These are phyloP conservation scores for Actinomucor elegans DNA, from an alignment of 371 early-diverging fungal genomes.

Conservation along the genomic window DNA sequence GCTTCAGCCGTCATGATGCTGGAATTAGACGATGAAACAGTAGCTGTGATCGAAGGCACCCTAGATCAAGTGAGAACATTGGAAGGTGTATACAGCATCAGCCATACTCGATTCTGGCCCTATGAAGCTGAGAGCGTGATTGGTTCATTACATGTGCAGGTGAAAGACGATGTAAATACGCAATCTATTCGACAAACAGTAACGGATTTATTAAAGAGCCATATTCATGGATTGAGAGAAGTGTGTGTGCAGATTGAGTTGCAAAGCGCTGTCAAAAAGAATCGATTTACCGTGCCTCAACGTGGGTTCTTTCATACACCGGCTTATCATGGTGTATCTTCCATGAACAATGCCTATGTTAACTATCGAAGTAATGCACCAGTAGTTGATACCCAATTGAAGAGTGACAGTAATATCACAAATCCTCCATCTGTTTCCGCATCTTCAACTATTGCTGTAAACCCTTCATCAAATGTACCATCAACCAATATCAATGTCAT, in stretches of 20 bases:
- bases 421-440: neutral
- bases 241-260: slow-evolving; percentile 52
- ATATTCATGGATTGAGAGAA: slow-evolving; percentile 50
- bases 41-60: slow-evolving; percentile 52
- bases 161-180: slow-evolving; percentile 33
- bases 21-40: slow-evolving; percentile 48
- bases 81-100: slow-evolving; percentile 47
- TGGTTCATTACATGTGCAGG: slow-evolving; percentile 59
- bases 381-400: neutral
- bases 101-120: slow-evolving; percentile 62
- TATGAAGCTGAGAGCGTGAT: slow-evolving; percentile 59
- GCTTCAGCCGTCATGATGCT: slow-evolving; percentile 66
- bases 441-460: neutral
- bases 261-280: slow-evolving; percentile 27
- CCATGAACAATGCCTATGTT: slow-evolving; percentile 22
- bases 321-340: slow-evolving; percentile 9
- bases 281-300: slow-evolving; percentile 15
- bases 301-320: slow-evolving; percentile 39
- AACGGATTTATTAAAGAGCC: slow-evolving; percentile 36
- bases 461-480: neutral
- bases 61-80: slow-evolving; percentile 50
- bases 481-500: slow-evolving; percentile 5
- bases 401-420: no score
- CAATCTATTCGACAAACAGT: slow-evolving; percentile 32
- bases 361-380: slow-evolving; percentile 14